A percentile compares a stretch with the other conserved stretches of the same genome.
Evolutionary conservation across 169 alveolate species (phyloP).

Genomic region (Cryptosporidium meleagridis): DNA sequence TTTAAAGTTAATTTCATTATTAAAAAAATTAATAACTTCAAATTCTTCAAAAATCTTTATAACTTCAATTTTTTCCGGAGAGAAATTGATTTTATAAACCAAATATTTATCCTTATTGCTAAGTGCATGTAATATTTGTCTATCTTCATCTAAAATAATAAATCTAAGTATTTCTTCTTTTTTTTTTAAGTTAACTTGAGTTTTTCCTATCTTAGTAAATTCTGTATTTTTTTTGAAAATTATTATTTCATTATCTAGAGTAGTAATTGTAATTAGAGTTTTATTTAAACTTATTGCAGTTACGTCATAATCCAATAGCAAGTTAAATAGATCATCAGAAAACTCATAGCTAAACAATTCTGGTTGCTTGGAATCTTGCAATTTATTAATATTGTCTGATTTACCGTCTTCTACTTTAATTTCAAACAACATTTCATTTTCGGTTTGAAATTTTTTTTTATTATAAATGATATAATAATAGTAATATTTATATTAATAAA

Average conservation of each 20-base stretch:
- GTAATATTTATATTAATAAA: background rate
- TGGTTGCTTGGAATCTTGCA: background rate
- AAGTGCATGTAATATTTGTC: slow-evolving; percentile 9
- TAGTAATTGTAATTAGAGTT: background rate
- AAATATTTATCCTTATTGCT: slow-evolving; percentile 12
- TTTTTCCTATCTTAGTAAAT: background rate
- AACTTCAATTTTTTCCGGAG: background rate
- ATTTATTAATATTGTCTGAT: background rate
- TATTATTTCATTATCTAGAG: slow-evolving; percentile 11
- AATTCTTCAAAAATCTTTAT: background rate
- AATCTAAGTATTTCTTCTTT: background rate
- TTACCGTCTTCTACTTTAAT: slow-evolving; percentile 28
- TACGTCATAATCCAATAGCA: slow-evolving; percentile 12
- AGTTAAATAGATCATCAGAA: slow-evolving; percentile 7
- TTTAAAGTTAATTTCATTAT: background rate
- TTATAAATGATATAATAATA: background rate
- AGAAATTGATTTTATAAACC: background rate
- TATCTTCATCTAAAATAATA: background rate
- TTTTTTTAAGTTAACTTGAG: background rate
- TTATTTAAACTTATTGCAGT: slow-evolving; percentile 7
- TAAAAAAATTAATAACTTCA: background rate
- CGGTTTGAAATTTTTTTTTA: background rate
- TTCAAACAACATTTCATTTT: slow-evolving; percentile 49
- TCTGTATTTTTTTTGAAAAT: slow-evolving; percentile 4
- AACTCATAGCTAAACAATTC: slow-evolving; percentile 17